Evolutionary conservation across 352 stramenopile genomes (phyloP).

Genomic region (Aphanomyces cochlioides): DNA sequence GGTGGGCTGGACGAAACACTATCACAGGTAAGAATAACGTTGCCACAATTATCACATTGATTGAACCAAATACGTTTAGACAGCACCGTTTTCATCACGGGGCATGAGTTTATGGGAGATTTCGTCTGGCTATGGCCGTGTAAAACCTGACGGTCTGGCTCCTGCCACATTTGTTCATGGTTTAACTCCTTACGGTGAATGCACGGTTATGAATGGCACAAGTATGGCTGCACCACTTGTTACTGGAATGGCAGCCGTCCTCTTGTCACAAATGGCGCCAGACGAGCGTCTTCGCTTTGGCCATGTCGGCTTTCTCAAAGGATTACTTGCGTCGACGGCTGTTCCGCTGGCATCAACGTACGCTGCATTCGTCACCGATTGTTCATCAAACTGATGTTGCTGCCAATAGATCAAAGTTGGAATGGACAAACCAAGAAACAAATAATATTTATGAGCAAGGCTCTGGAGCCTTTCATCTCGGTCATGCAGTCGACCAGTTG

Average conservation of each 20-base stretch:
- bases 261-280: slow-evolving; percentile 63
- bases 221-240: slow-evolving; percentile 83
- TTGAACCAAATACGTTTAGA: slow-evolving; percentile 34
- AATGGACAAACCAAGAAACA: neutral
- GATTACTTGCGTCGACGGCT: slow-evolving; percentile 57
- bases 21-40: slow-evolving; percentile 19
- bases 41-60: slow-evolving; percentile 30
- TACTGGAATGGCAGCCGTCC: slow-evolving; percentile 63
- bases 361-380: slow-evolving; percentile 23
- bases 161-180: slow-evolving; percentile 64
- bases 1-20: slow-evolving; percentile 43
- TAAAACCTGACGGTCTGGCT: slow-evolving; percentile 83
- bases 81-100: slow-evolving; percentile 75
- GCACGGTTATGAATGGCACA: slow-evolving; percentile 69
- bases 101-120: slow-evolving; percentile 86
- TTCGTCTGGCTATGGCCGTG: slow-evolving; percentile 67
- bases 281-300: slow-evolving; percentile 39
- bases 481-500: slow-evolving; percentile 26
- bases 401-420: neutral
- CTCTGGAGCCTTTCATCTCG: slow-evolving; percentile 67
- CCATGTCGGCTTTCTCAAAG: slow-evolving; percentile 42
- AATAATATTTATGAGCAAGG: slow-evolving; percentile 87
- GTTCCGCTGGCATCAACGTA: slow-evolving; percentile 39
- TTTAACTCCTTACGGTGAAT: slow-evolving; percentile 47
- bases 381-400: neutral